Evolutionary conservation across 2,329 filamentous ascomycete species (phyloP), one percentile per base, ranked within the genome.

Genomic region (Waltergamsia citrina): DNA sequence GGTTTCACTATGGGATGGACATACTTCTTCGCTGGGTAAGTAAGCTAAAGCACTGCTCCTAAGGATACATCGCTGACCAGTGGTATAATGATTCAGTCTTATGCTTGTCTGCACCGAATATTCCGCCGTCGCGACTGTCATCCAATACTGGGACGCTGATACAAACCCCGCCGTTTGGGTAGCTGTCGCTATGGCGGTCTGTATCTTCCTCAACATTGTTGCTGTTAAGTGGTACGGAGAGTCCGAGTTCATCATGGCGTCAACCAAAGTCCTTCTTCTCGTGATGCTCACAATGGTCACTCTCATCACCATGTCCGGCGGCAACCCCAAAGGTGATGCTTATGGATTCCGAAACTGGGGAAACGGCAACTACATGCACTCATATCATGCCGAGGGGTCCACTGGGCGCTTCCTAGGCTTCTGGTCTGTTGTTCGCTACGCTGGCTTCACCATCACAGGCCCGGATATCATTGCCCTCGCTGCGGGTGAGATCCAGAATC

Each of bases 241-340:
- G 41, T 52, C 60, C 14, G 61, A 65, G 39, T 65, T 65, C 46
- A 41, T 84, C 49, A 61, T 84, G 45, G 71, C 78, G 35, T 83
- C 59, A 2, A 54, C 56, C 37, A 65, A 65, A 44, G 74, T 65
- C 25, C 39, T 64, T 16, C 50, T 63, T n/a, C 50, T 65, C 15
- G 42, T 78, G 36, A 71, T 71, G 3, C 60, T 81, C 34, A 67
- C 80, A 39, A 50, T 67, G 45, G 75, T 74, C 53, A 81, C 79
- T 4, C 74, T 84, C 50, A 63, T 84, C 48, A 71, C 69, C 39
- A 82, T 82, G 76, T 56, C 78, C 12, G 78, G 78, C 14, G 79
- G 74, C 8, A 82, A 82, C 45, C 80, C 79, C 1, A 50, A 67
- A 7, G 55, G 65, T 16, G 74, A 80, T 43, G 60, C 69, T n/a